Evolutionary conservation across 2,329 filamentous ascomycete species (phyloP).

Genomic region (Taxawa tesnikishii): DNA sequence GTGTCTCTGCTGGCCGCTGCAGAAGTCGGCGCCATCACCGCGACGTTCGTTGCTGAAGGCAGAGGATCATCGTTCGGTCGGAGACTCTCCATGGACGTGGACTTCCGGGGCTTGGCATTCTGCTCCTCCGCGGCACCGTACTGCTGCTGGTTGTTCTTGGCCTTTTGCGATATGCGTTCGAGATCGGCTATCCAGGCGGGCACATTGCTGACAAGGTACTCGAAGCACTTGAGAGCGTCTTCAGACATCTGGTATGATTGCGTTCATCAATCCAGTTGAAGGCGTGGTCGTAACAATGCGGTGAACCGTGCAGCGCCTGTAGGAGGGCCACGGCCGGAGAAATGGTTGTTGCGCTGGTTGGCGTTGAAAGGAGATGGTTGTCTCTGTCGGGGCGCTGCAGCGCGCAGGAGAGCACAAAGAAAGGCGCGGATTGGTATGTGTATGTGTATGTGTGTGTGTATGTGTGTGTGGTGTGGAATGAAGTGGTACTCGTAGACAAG

Average conservation of each 20-base stretch:
- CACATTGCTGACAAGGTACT: conserved; percentile 15
- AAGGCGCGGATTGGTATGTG: no score
- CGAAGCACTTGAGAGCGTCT: conserved; percentile 17
- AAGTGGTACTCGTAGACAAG: no score
- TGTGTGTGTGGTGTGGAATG: no score
- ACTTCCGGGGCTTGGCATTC: conserved; percentile 8
- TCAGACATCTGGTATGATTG: conserved; percentile 18
- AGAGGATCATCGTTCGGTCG: neutral
- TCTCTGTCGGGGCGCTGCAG: no score
- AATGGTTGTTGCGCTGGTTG: no score
- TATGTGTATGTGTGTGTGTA: no score
- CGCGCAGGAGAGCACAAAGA: no score
- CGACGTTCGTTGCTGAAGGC: neutral
- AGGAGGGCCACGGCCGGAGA: no score
- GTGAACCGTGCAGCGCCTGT: no score
- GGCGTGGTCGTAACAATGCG: no score
- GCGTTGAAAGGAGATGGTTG: no score
- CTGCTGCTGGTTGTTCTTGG: conserved; percentile 14
- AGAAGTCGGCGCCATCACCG: conserved; percentile 6
- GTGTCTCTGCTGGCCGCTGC: conserved; percentile 2
- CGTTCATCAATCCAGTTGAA: no score
- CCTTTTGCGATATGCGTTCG: conserved; percentile 14
- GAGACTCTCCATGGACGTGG: conserved; percentile 12
- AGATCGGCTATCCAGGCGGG: conserved; percentile 20
- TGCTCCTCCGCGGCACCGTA: conserved; percentile 11